Evolutionary conservation across 805 yeast species (phyloP), one percentile per base, ranked within the genome.

Genomic region (Candida sanyiensis): DNA sequence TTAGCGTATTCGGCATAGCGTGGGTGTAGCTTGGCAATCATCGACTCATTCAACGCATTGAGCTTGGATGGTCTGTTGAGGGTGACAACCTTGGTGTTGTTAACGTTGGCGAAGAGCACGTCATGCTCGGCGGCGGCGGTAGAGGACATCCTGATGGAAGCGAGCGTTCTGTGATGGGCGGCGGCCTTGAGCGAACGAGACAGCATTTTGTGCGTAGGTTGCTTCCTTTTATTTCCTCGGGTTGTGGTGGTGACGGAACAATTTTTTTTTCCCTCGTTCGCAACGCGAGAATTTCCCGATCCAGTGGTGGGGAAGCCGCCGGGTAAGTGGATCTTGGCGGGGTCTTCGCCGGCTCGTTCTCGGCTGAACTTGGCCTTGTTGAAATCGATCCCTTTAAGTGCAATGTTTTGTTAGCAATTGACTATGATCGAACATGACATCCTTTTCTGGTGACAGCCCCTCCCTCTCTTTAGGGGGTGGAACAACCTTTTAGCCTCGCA

Each of bases 41-140:
- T 89, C 40, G 76, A 73, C 19, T 74, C 66, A 59, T 77, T 83
- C 49, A 90, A 68, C 5, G 97, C 90, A 64, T 90, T 93, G 55
- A 93, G 73, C 58, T 90, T 90, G 39, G 69, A 58, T 17, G 89
- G 80, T 44, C 97, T 75, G 67, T 90, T 86, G 48, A 90, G 69
- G 7, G 83, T 72, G 49, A 89, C 67, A 26, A 84, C 64, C 46
- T 96, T 75, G 10, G 93, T 78, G 35, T 78, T 73, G 51, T 78
- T 76, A 44, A 70, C 64, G 50, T 76, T 70, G 43, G 69, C 56
- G 61, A 84, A 84, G 42, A 79, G 67, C 16, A 84, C 93, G 45
- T 79, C 85, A 40, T 67, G 66, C 15, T 47, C 55, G 13, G 44
- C 38, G n/a, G 23, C 25, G 15, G 32, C 9, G 22, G 33, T 30